These are phyloP conservation scores for Cocos nucifera DNA, from an alignment of 176 grass and related monocot genomes.

Conservation along the genomic window DNA sequence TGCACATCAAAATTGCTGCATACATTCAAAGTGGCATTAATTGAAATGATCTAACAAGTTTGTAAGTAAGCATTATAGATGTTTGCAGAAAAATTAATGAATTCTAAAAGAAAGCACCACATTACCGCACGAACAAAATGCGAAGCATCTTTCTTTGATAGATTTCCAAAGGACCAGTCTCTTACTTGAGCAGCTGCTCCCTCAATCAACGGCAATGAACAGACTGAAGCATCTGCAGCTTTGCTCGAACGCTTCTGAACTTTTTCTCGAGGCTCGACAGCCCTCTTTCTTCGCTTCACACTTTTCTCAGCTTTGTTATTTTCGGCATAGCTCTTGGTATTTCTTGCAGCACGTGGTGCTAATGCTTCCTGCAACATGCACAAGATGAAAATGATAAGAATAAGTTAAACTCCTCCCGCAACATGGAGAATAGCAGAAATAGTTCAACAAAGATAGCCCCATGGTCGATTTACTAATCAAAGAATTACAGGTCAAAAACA, in stretches of 20 bases:
- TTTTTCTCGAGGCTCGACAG: conserved; percentile 58
- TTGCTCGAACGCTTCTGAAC: conserved; percentile 65
- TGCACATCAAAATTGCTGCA: too few species aligned
- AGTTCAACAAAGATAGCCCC: too few species aligned
- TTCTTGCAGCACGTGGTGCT: conserved; percentile 95
- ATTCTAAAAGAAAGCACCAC: background rate
- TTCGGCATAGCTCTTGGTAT: conserved; percentile 83
- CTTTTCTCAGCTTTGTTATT: conserved; percentile 56
- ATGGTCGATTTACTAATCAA: too few species aligned
- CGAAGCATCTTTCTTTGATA: conserved; percentile 88
- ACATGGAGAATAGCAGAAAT: background rate
- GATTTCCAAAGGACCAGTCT: conserved; percentile 77
- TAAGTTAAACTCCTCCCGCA: too few species aligned
- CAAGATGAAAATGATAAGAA: background rate
- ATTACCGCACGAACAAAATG: conserved; percentile 92
- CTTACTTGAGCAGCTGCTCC: conserved; percentile 85
- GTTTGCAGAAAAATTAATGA: background rate
- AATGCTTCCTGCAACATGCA: conserved; percentile 55
- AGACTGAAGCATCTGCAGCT: conserved; percentile 39
- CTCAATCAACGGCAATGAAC: conserved; percentile 63
- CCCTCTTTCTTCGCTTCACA: conserved; percentile 53
- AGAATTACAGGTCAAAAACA: too few species aligned
- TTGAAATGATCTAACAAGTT: too few species aligned
- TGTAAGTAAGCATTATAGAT: too few species aligned
- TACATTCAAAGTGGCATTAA: too few species aligned